Base-by-base conservation (phyloP, 1,139 yeast species). In the Pneumocystis sp. region DNA sequence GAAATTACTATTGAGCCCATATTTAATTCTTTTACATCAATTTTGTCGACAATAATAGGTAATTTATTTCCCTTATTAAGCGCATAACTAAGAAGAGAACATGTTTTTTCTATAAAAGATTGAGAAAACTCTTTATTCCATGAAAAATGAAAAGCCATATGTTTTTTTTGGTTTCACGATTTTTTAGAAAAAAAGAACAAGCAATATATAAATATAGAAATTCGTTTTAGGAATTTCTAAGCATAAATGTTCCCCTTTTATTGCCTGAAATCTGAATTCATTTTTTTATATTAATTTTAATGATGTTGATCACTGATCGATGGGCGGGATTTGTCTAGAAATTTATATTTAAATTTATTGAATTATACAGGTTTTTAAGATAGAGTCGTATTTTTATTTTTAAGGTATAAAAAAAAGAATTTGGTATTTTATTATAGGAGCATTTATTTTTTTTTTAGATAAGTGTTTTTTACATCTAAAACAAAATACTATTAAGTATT, bases 21-120 rank as follows among this genome's bases (percentile, higher is more conserved):
- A 70, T 85, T 82, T 63, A 89, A 80, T 70, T 88, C 93, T 67
- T 85, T 82, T 66, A 89, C 89, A 63, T 79, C 78, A 68, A 89
- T 88, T 65, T 82, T 82, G 56, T 89, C 88, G 35, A 90, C 91
- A 42, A 89, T 78, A 21, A 89, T 85, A 8, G 96, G 96, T 60
- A 86, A 75, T 70, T 84, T 85, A 12, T 89, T 89, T 45, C 86
- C 82, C 64, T 78, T 77, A 74, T 89, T 89, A 50, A 89, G 80
- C 0, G 96, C 90, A 67, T 85, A 89, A 21, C 89, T 86, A 39
- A 89, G 78, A 61, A 89, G 78, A 65, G 84, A 86, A 67, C 81
- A 82, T 5, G 95, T 85, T 81, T 88, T 65, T 44, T 63, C 64
- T 35, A 63, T 63, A 57, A 67, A 67, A 17, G 64, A 64, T 25